phyloP scores from a whole-genome alignment of 2,329 filamentous ascomycete species.

The Alternaria angustiovoidea region DNA sequence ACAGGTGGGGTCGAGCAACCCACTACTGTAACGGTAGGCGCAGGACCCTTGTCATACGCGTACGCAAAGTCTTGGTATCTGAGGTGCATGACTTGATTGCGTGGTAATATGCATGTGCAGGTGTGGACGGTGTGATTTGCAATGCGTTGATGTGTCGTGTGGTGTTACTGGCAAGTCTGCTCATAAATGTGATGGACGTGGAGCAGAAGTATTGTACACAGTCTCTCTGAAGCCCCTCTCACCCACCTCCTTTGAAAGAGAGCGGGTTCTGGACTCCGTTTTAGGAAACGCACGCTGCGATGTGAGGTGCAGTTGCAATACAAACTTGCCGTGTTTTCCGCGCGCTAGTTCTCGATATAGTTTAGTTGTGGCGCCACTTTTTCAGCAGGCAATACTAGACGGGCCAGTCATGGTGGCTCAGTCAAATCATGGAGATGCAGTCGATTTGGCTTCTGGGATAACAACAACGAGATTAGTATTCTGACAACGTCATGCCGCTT shows the following conservation, averaged over 20 bases:
- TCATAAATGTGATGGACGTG: neutral
- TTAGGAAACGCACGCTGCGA: neutral
- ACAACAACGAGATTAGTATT: neutral
- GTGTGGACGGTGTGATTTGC: neutral
- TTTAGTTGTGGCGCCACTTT: conserved; percentile 23
- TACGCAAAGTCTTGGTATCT: conserved; percentile 29
- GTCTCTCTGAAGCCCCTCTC: neutral
- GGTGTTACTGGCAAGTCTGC: neutral
- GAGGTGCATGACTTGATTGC: conserved; percentile 26
- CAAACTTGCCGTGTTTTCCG: conserved; percentile 26
- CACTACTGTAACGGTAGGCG: conserved; percentile 20
- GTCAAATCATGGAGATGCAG: neutral
- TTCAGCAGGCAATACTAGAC: conserved; percentile 8
- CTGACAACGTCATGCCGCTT: neutral
- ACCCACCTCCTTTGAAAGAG: neutral
- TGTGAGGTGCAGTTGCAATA: conserved; percentile 19
- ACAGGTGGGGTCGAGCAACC: conserved; percentile 15
- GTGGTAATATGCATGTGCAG: neutral
- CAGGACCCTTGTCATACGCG: conserved; percentile 24
- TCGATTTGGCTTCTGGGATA: neutral
- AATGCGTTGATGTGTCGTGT: neutral
- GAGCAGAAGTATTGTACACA: neutral
- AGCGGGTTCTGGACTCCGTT: neutral
- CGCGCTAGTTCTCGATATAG: neutral
- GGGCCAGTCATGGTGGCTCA: conserved; percentile 19